Percentiles rank a stretch among this genome's conserved stretches.
Conservation (phyloP, 345 rosid species). For the Hypericum perforatum region DNA sequence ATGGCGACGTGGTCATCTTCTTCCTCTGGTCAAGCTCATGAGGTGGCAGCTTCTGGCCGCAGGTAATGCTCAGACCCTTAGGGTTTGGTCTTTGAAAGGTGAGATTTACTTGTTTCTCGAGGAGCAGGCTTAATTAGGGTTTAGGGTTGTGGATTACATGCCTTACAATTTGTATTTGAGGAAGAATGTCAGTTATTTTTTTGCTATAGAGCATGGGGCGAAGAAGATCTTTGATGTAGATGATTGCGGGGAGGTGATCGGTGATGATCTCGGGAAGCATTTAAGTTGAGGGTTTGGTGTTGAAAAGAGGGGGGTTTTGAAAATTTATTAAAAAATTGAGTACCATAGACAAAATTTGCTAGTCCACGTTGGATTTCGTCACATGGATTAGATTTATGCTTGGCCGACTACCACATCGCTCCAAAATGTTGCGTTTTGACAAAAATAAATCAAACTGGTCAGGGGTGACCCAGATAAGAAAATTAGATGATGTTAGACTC, state of each 20-base stretch:
- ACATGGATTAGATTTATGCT: too few relatives aligned
- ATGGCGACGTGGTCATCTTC: too few relatives aligned
- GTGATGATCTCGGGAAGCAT: constrained; percentile 70
- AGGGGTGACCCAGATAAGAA: too few relatives aligned
- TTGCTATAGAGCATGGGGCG: constrained; percentile 93
- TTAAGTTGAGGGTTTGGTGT: too few relatives aligned
- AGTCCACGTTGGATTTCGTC: too few relatives aligned
- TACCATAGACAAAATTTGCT: too few relatives aligned
- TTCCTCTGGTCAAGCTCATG: constrained; percentile 59
- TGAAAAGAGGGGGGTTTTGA: too few relatives aligned
- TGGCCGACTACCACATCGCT: too few relatives aligned
- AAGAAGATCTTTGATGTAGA: constrained; percentile 89
- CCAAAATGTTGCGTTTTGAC: too few relatives aligned
- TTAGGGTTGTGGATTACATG: constrained; percentile 57
- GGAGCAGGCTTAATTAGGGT: constrained; percentile 73
- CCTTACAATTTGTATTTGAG: constrained; percentile 82
- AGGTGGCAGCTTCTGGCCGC: constrained; percentile 94
- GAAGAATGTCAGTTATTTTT: constrained; percentile 82
- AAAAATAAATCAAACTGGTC: too few relatives aligned
- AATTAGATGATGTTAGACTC: too few relatives aligned
- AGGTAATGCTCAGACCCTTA: constrained; percentile 75
- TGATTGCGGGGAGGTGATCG: constrained; percentile 87
- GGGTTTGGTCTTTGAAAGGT: constrained; percentile 86
- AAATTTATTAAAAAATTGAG: too few relatives aligned
- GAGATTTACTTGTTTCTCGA: constrained; percentile 72